Percentiles rank a stretch among this genome's conserved stretches.
Evolutionary conservation across 1,284 basidiomycete species (phyloP).

Genomic region (Apiotrichum gracile): DNA sequence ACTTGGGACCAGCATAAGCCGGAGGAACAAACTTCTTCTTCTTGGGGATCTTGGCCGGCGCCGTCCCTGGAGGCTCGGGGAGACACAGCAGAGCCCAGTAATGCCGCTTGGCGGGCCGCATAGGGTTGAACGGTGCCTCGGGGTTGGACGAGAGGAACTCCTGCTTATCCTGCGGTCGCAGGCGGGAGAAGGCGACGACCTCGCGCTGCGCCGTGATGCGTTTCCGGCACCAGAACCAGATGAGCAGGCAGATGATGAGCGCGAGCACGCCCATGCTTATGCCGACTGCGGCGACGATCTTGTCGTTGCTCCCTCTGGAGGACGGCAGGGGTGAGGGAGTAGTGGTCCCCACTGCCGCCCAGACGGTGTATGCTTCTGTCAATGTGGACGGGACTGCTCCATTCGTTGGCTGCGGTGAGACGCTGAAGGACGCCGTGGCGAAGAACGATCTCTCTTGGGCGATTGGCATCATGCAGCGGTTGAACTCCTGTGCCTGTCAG

Average conservation of each 20-base stretch:
- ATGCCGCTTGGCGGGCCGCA: background rate
- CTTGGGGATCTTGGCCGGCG: background rate
- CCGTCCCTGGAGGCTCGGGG: background rate
- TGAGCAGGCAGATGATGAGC: conserved; percentile 19
- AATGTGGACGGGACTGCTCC: background rate
- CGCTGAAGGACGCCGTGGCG: conserved; percentile 33
- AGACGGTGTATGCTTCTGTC: conserved; percentile 30
- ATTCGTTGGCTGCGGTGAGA: conserved; percentile 30
- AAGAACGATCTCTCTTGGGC: conserved; percentile 36
- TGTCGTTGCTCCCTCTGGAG: background rate
- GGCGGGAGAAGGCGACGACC: conserved; percentile 30
- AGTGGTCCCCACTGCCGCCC: conserved; percentile 24
- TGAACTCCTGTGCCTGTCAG: conserved; percentile 9
- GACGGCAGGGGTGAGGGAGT: conserved; percentile 11
- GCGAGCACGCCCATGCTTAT: conserved; percentile 27
- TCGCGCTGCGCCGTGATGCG: background rate
- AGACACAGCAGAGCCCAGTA: background rate
- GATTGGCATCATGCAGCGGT: conserved; percentile 32
- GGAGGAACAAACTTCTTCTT: background rate
- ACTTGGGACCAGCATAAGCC: background rate
- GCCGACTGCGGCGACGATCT: conserved; percentile 16
- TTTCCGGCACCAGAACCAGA: background rate
- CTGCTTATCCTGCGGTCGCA: conserved; percentile 31
- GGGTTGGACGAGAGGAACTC: conserved; percentile 38
- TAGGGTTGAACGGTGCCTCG: conserved; percentile 29